Conservation (phyloP, 2,329 filamentous ascomycete species). For the Hymenoscyphus fraxineus region DNA sequence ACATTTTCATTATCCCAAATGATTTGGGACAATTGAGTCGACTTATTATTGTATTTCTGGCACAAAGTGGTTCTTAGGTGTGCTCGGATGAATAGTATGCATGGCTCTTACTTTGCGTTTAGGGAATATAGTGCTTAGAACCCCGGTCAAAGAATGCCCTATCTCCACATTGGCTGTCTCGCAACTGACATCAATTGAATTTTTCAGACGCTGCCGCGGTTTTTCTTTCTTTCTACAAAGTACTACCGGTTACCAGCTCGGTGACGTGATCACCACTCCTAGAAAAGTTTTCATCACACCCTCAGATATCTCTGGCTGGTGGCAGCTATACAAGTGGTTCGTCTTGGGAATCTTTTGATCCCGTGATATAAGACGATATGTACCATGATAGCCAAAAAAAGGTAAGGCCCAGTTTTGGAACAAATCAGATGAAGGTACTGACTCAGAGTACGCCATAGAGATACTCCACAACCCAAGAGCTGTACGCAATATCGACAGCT, state of each 20-base stretch:
- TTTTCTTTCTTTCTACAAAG: background rate
- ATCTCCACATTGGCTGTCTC: background rate
- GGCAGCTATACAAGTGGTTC: background rate
- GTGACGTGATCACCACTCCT: background rate
- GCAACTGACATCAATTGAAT: background rate
- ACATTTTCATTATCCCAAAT: too few relatives aligned
- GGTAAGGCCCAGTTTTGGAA: background rate
- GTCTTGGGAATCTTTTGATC: slow-evolving; percentile 1
- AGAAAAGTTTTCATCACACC: background rate
- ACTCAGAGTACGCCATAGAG: background rate
- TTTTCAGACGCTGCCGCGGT: background rate
- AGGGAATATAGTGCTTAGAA: background rate
- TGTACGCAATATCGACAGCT: slow-evolving; percentile 7
- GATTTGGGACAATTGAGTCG: too few relatives aligned
- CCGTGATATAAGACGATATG: background rate
- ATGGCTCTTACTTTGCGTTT: background rate
- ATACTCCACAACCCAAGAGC: background rate
- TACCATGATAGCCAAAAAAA: background rate
- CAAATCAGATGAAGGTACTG: background rate
- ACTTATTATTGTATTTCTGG: too few relatives aligned
- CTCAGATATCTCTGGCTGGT: background rate
- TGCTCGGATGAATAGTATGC: too few relatives aligned
- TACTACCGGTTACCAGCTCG: background rate
- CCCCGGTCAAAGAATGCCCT: background rate
- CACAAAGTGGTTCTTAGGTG: too few relatives aligned